These are phyloP conservation scores for Acrodontium crateriforme DNA, from an alignment of 2,329 filamentous ascomycete species.

Conservation along the genomic window DNA sequence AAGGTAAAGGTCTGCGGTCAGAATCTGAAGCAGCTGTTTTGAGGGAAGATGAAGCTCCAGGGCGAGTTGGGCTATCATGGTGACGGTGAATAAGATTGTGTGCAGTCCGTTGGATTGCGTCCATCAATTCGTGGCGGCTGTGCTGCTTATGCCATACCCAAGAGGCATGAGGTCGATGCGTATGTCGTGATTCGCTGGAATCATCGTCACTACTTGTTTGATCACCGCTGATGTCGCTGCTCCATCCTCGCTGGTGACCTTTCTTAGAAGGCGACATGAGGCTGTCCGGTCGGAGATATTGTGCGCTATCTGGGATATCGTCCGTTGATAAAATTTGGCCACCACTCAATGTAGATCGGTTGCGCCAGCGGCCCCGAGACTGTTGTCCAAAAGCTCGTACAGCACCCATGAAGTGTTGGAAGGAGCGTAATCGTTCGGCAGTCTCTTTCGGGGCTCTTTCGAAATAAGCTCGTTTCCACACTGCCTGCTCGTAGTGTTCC, in stretches of 20 bases:
- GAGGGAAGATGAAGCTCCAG: not conserved
- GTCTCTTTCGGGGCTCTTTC: conserved; percentile 18
- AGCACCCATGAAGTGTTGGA: conserved; percentile 17
- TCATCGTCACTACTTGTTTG: conserved; percentile 21
- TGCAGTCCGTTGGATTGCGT: conserved; percentile 3
- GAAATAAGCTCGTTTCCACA: conserved; percentile 21
- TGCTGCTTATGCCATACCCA: conserved; percentile 8
- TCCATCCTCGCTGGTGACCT: conserved; percentile 16
- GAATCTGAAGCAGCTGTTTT: too few species aligned
- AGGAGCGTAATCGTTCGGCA: conserved; percentile 17
- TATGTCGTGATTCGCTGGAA: conserved; percentile 4
- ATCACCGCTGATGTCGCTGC: conserved; percentile 21
- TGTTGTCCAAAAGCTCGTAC: conserved; percentile 14
- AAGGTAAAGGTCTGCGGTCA: too few species aligned
- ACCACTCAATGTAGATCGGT: conserved; percentile 11
- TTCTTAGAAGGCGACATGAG: conserved; percentile 9
- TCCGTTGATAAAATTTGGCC: conserved; percentile 12
- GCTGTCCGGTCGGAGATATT: conserved; percentile 11
- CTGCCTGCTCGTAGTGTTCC: conserved; percentile 17
- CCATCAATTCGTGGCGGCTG: conserved; percentile 5
- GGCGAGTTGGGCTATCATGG: not conserved
- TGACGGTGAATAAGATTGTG: not conserved
- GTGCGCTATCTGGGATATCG: conserved; percentile 8
- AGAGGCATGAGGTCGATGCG: conserved; percentile 1
- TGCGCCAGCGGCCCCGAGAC: conserved; percentile 8